phyloP scores from a whole-genome alignment of 1,139 yeast genomes.

The Pichia sp. region DNA sequence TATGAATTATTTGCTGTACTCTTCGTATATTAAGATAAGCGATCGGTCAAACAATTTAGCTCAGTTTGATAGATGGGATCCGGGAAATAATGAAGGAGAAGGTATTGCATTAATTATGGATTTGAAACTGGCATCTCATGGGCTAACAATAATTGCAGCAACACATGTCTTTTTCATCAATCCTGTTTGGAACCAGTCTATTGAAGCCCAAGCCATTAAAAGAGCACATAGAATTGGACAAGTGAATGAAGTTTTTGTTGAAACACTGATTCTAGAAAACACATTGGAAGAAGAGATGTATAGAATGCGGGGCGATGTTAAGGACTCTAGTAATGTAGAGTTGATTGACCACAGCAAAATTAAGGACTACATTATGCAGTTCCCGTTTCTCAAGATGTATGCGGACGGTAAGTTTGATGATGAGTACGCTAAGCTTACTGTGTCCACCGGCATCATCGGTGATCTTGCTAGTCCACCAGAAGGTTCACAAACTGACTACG shows the following conservation, averaged over 20 bases:
- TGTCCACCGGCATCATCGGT: neutral
- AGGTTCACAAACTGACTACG: conserved; percentile 3
- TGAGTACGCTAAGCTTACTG: conserved; percentile 13
- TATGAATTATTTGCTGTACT: conserved; percentile 55
- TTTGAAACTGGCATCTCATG: conserved; percentile 63
- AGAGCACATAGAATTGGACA: conserved; percentile 75
- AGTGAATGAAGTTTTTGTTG: conserved; percentile 52
- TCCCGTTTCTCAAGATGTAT: conserved; percentile 41
- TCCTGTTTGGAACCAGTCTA: conserved; percentile 66
- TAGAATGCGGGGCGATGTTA: conserved; percentile 30
- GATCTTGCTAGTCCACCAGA: neutral
- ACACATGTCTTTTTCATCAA: conserved; percentile 63
- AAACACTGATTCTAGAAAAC: conserved; percentile 55
- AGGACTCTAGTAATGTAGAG: conserved; percentile 28
- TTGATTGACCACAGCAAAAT: conserved; percentile 53
- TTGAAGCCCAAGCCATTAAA: conserved; percentile 70
- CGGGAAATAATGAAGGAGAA: conserved; percentile 31
- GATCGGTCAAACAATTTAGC: conserved; percentile 52
- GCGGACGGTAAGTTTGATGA: conserved; percentile 9
- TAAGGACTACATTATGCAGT: conserved; percentile 50
- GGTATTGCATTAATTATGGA: conserved; percentile 62
- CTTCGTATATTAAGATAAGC: conserved; percentile 49
- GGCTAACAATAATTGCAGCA: conserved; percentile 63
- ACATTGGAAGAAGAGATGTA: conserved; percentile 68
- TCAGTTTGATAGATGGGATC: conserved; percentile 42